These are phyloP conservation scores for Tolypocladium inflatum DNA, from an alignment of 2,329 filamentous ascomycete genomes.

Conservation along the genomic window DNA sequence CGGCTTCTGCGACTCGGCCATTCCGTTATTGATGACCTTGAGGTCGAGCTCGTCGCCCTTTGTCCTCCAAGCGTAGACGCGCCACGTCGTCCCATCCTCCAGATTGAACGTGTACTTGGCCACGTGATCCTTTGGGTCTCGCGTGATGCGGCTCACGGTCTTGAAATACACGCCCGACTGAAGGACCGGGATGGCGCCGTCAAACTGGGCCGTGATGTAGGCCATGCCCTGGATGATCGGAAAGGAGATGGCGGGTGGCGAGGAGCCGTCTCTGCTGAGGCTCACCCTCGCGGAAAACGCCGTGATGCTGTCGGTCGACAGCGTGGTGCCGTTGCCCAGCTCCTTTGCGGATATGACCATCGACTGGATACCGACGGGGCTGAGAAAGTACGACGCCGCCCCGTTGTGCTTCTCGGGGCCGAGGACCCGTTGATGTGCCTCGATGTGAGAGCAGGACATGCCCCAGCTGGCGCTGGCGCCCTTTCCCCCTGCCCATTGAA, in stretches of 20 bases:
- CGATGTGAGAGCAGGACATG: slow-evolving; percentile 65
- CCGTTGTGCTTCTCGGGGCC: slow-evolving; percentile 47
- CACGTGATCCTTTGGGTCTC: slow-evolving; percentile 51
- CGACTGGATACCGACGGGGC: slow-evolving; percentile 74
- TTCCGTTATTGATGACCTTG: slow-evolving; percentile 53
- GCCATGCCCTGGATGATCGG: slow-evolving; percentile 85
- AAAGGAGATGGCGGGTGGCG: slow-evolving; percentile 57
- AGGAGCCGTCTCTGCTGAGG: slow-evolving; percentile 44
- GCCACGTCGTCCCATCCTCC: slow-evolving; percentile 66
- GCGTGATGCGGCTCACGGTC: slow-evolving; percentile 48
- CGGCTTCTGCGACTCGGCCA: slow-evolving; percentile 52
- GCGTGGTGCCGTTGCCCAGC: slow-evolving; percentile 48
- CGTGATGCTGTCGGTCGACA: slow-evolving; percentile 44
- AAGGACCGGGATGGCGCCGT: slow-evolving; percentile 59
- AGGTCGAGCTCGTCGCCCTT: slow-evolving; percentile 56
- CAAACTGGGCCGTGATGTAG: slow-evolving; percentile 73
- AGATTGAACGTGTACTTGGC: slow-evolving; percentile 69
- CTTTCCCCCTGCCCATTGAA: slow-evolving; percentile 57
- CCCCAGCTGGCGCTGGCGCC: slow-evolving; percentile 63
- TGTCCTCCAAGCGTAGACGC: slow-evolving; percentile 63
- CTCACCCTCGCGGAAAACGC: slow-evolving; percentile 58
- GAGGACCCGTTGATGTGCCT: slow-evolving; percentile 56
- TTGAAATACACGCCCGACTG: slow-evolving; percentile 68
- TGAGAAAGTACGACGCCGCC: slow-evolving; percentile 65
- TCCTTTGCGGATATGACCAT: slow-evolving; percentile 72